Evolutionary conservation across 192 early-diverging fungal species (phyloP), one percentile per base, ranked within the genome.

Genomic region (Globomyces pollinis-pini): DNA sequence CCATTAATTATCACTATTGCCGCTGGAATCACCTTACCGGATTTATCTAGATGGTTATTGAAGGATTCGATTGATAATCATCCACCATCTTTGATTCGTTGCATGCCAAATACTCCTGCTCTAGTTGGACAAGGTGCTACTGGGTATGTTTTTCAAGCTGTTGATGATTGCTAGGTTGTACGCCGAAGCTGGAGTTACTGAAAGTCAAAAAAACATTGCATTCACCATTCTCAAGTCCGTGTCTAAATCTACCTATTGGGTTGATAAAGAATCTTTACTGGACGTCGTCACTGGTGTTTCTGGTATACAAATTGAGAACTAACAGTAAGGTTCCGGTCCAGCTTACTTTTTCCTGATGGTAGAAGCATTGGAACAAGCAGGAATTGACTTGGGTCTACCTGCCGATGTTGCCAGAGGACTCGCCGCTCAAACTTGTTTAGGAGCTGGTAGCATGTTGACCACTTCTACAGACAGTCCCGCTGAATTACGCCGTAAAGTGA

Each of bases 21-120:
- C 8, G 93, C 93, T 0, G 93, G 93, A 1, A 89, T 96, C 54
- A 74, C 78, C 20, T 72, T 84, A 18, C 63, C 60, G 24, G 91
- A 93, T 58, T 79, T 96, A 50, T 62, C 69, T 31, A 75, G 79
- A 18, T 96, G 91, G 88, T 75, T 90, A 63, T 61, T 65, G 38
- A 21, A 38, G 9, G 57, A 57, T 28, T 64, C 67, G 0, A 21
- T 63, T 2, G 39, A 53, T 30, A 45, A 66, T 18, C 62, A 57
- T 15, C 38, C 55, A 2, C 73, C 78, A 23, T 67, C 81, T 12
- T 61, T 96, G 21, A 88, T 96, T 23, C 65, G 91, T 15, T 84
- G 82, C 51, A 96, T 96, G 93, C 93, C 93, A 61, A 96, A 96
- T 61, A 96, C 93, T n/a, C 93, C 93, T 24, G 85, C 93, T 2